Evolutionary conservation across 352 stramenopile species (phyloP).

Genomic region (Saprolegnia parasitica): DNA sequence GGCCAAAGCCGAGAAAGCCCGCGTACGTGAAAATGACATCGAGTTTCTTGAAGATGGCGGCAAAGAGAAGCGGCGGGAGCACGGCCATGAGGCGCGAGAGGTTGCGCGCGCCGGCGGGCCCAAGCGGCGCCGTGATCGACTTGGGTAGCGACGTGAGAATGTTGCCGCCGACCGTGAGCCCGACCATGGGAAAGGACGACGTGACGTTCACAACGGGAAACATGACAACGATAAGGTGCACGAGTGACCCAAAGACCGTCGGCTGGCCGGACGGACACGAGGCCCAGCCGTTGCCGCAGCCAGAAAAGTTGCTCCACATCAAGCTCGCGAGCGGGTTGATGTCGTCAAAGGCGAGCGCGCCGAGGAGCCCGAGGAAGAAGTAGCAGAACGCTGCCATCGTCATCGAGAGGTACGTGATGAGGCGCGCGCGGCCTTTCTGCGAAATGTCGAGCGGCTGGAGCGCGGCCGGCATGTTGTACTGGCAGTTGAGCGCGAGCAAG

Average conservation of each 20-base stretch:
- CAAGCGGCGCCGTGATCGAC: conserved; percentile 47
- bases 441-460: conserved; percentile 62
- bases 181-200: conserved; percentile 80
- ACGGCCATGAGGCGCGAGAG: conserved; percentile 62
- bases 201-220: conserved; percentile 82
- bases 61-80: conserved; percentile 63
- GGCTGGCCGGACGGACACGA: conserved; percentile 34
- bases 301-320: conserved; percentile 77
- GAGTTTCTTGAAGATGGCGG: conserved; percentile 81
- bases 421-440: conserved; percentile 50
- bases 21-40: conserved; percentile 79
- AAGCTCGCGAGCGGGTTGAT: conserved; percentile 73
- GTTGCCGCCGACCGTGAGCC: conserved; percentile 79
- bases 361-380: conserved; percentile 64
- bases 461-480: conserved; percentile 84
- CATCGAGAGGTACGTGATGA: conserved; percentile 59
- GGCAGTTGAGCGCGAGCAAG: conserved; percentile 79
- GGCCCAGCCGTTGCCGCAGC: conserved; percentile 74
- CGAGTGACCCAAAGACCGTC: conserved; percentile 46
- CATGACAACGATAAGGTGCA: conserved; percentile 77
- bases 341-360: conserved; percentile 65
- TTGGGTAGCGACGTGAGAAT: conserved; percentile 78
- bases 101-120: conserved; percentile 42
- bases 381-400: conserved; percentile 68
- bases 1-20: conserved; percentile 70